Percentiles rank a stretch among this genome's conserved stretches.
Evolutionary conservation across 1,139 yeast genomes (phyloP).

Genomic region (Suhomyces yuchorum): DNA sequence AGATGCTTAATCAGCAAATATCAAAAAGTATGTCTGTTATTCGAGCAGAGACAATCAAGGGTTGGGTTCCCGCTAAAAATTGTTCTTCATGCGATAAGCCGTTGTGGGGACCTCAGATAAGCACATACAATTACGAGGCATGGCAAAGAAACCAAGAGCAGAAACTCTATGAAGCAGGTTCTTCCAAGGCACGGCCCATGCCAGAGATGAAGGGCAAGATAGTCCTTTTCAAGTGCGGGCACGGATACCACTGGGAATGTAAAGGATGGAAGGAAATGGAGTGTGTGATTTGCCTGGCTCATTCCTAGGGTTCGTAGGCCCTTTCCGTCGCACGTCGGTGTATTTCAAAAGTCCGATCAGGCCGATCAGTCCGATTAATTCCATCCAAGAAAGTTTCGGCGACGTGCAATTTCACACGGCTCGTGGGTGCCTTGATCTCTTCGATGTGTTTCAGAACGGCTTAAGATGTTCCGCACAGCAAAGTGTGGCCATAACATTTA

Average conservation of each 20-base stretch:
- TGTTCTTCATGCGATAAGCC: conserved; percentile 74
- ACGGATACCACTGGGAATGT: conserved; percentile 70
- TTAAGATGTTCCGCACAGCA: too few species aligned
- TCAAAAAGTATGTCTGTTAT: conserved; percentile 46
- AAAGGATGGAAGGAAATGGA: conserved; percentile 27
- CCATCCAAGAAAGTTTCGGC: too few species aligned
- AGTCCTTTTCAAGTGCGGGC: conserved; percentile 47
- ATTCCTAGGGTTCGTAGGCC: neutral
- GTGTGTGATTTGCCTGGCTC: conserved; percentile 15
- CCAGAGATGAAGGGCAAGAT: conserved; percentile 20
- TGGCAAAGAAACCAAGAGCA: conserved; percentile 49
- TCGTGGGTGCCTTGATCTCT: too few species aligned
- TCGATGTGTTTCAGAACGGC: too few species aligned
- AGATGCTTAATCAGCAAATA: conserved; percentile 57
- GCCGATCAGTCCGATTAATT: too few species aligned
- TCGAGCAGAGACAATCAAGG: conserved; percentile 44
- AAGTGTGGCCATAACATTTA: too few species aligned
- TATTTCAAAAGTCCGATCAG: too few species aligned
- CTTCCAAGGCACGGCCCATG: conserved; percentile 9
- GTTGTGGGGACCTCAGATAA: conserved; percentile 63
- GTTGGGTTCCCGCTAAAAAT: conserved; percentile 59
- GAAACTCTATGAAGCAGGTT: conserved; percentile 12
- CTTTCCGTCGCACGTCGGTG: neutral
- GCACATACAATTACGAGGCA: conserved; percentile 40
- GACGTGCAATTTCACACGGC: too few species aligned